Evolutionary conservation across 441 rosid species (phyloP).

Genomic region (Omphalea diandra): DNA sequence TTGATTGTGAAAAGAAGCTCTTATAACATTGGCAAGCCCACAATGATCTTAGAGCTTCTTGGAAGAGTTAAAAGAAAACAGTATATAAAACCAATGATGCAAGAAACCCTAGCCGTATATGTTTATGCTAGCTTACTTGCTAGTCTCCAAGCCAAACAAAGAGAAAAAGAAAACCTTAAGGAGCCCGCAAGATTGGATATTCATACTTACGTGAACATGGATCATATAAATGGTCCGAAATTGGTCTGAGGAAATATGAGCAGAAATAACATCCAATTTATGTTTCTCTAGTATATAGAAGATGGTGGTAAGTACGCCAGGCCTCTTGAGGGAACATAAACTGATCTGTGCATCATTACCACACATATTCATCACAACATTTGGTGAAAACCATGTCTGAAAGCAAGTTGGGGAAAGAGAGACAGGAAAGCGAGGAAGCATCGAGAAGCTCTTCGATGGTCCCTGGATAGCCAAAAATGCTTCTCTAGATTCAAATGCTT

Average conservation of each 20-base stretch:
- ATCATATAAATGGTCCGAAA: constrained; percentile 52
- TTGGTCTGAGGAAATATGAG: constrained; percentile 47
- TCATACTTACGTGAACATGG: constrained; percentile 53
- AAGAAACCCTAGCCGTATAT: too few species aligned
- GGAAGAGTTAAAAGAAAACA: too few species aligned
- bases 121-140: too few species aligned
- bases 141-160: too few species aligned
- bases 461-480: constrained; percentile 42
- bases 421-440: constrained; percentile 19
- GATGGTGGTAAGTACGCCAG: constrained; percentile 41
- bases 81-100: too few species aligned
- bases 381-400: constrained; percentile 61
- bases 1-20: too few species aligned
- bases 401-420: constrained; percentile 33
- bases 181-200: too few species aligned
- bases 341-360: constrained; percentile 54
- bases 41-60: too few species aligned
- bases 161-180: too few species aligned
- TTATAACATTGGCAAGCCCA: too few species aligned
- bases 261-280: constrained; percentile 49
- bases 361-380: constrained; percentile 49
- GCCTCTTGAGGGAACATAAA: constrained; percentile 44
- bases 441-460: constrained; percentile 25
- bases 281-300: constrained; percentile 50
- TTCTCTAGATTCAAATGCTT: constrained; percentile 38